Evolutionary conservation across 1,284 basidiomycete species (phyloP), one percentile per base, ranked within the genome.

Genomic region (Ceratobasidium sp.): DNA sequence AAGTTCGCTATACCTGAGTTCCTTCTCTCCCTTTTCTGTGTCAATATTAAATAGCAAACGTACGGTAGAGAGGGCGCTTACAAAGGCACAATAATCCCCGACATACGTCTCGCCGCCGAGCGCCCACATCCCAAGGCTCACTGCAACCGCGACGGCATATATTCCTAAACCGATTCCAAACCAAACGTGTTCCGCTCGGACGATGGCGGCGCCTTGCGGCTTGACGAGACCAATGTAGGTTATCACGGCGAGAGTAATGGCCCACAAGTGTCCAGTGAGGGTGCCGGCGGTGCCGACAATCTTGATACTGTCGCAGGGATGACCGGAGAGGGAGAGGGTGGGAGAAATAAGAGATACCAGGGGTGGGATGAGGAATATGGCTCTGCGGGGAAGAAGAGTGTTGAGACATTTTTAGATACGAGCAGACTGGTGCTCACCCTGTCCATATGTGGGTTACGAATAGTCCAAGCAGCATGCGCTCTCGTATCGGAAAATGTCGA

Each of bases 381-480:
- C 30, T 14, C 57, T 60, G 18, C 33, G 50, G n/a, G 50, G n/a
- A 18, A 38, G 35, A 35, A 30, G 35, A 57, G n/a, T 20, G 33
- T 60, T 35, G 30, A 35, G 14, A 14, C 14, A 33, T 38, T 60
- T 38, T 60, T 6, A 6, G 12, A 14, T 33, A 14, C 12, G 14
- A 30, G 6, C 18, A 3, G 10, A 57, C 7, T 8, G 12, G 27
- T 20, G 33, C 46, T 16, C 64, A 74, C 59, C 50, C 50, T 27
- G 71, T 60, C 71, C 71, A 74, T 23, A 74, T 18, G 46, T 74
- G 59, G 35, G 71, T 62, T 2, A 52, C 50, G n/a, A 74, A 50
- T 52, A 74, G 48, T 20, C 71, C 71, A 35, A 74, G 71, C n/a
- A 74, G 23, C 71, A 74, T 74, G 8, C 71, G 71, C 33, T 74